Percentiles rank a stretch among this genome's conserved stretches.
These are phyloP conservation scores for Neoboletus magnificus DNA, from an alignment of 768 basidiomycete species.

Conservation along the genomic window DNA sequence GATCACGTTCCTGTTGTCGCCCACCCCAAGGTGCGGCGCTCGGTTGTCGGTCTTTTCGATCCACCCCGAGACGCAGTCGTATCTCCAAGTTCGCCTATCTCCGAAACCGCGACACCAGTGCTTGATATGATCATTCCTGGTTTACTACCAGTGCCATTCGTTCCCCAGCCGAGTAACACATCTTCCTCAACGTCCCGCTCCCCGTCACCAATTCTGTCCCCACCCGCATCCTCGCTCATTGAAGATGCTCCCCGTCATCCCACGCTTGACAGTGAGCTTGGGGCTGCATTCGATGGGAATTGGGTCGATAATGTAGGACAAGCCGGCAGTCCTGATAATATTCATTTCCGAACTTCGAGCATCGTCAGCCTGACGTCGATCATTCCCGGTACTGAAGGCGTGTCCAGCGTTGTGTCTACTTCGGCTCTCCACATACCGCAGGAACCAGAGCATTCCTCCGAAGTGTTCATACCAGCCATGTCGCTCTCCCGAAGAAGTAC, in stretches of 20 bases:
- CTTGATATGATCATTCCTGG: slow-evolving; percentile 33
- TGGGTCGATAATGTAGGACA: slow-evolving; percentile 14
- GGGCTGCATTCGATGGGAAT: slow-evolving; percentile 40
- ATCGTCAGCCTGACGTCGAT: slow-evolving; percentile 48
- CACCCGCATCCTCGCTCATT: slow-evolving; percentile 1
- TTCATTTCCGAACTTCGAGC: slow-evolving; percentile 53
- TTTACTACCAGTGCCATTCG: slow-evolving; percentile 33
- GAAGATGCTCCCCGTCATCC: slow-evolving; percentile 19
- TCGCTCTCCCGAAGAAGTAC: slow-evolving; percentile 8
- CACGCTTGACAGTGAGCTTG: slow-evolving; percentile 59
- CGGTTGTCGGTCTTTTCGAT: slow-evolving; percentile 64
- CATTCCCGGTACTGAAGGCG: slow-evolving; percentile 26
- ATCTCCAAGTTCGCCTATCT: slow-evolving; percentile 9
- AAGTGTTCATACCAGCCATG: slow-evolving; percentile 1
- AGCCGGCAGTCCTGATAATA: slow-evolving; percentile 30
- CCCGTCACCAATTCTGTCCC: slow-evolving; percentile 17
- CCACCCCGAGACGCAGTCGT: slow-evolving; percentile 15
- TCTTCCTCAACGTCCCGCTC: slow-evolving; percentile 19
- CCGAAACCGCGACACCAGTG: slow-evolving; percentile 19
- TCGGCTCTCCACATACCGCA: neutral
- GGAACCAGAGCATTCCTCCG: neutral
- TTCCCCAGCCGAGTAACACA: slow-evolving; percentile 31
- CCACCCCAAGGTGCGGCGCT: slow-evolving; percentile 41
- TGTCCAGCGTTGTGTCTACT: neutral
- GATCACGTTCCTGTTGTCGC: slow-evolving; percentile 19